Evolutionary conservation across 345 rosid species (phyloP), one percentile per base, ranked within the genome.

Genomic region (Erucastrum elatum): DNA sequence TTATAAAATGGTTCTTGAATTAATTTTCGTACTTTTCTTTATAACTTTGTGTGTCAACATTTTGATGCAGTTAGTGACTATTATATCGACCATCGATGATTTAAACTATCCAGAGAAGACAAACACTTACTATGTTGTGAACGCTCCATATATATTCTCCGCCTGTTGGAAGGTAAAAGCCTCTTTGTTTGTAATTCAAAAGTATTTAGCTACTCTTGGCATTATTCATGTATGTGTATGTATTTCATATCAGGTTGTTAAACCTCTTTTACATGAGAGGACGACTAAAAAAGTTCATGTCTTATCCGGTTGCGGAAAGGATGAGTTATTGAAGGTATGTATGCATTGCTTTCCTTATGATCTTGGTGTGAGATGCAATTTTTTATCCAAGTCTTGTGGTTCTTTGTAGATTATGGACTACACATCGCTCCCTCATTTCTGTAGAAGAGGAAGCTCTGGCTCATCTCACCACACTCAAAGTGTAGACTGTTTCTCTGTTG

Each of bases 51-150:
- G 13, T 53, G 69, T 16, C 44, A 1, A 67, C n/a, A 6, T 16
- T 10, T 34, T 75, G n/a, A 78, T 87, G 88, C 94, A 94, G 98
- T 78, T 92, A 68, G 33, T 94, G 90, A 95, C 98, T 55, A 81
- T 85, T 71, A 90, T 95, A 85, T 82, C 98, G 1, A 91, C 90
- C 25, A 82, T 95, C 44, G 98, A 95, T 82, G 99, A 95, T 82
- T 82, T 91, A 82, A 95, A 95, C 86, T 95, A 95, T 80, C 99
- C 99, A 1, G 98, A 95, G 90, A 95, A 88, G 90, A 90, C 99
- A 21, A 83, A 85, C 74, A 84, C 94, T 0, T 95, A 95, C 79
- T 95, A 88, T 82, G 87, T 93, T 75, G 98, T 88, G 59, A 95
- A 95, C 68, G 98, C 82, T 56, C 99, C 98, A 15, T 93, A 91